phyloP scores from a whole-genome alignment of 1,284 basidiomycete genomes.

The Exobasidium cylindrosporum region DNA sequence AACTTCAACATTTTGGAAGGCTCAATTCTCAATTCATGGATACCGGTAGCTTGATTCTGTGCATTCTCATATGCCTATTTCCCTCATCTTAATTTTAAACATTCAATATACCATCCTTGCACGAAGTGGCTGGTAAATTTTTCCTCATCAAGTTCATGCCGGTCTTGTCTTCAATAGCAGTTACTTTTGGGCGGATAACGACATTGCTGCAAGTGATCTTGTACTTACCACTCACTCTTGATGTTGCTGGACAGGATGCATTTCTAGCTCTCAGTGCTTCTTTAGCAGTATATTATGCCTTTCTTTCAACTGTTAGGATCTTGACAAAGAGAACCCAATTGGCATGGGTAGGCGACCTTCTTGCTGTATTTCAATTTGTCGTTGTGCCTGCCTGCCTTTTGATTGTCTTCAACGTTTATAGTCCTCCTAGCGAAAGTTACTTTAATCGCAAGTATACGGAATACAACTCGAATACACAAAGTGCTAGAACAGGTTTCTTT shows the following conservation, averaged over 20 bases:
- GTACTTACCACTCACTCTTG: slow-evolving; percentile 51
- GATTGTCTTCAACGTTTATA: slow-evolving; percentile 49
- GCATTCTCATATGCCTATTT: too few relatives aligned
- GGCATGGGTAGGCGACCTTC: slow-evolving; percentile 35
- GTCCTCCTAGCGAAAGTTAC: slow-evolving; percentile 31
- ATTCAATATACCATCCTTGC: background rate
- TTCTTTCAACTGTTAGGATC: slow-evolving; percentile 43
- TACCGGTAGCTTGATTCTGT: too few relatives aligned
- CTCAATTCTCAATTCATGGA: too few relatives aligned
- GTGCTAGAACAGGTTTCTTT: background rate
- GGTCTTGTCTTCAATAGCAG: slow-evolving; percentile 23
- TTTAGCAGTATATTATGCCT: slow-evolving; percentile 48
- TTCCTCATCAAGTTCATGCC: slow-evolving; percentile 19
- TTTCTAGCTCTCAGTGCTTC: slow-evolving; percentile 52
- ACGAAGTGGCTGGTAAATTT: too few relatives aligned
- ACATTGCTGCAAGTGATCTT: slow-evolving; percentile 51
- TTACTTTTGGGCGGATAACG: slow-evolving; percentile 38
- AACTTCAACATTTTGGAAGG: background rate
- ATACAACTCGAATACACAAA: background rate
- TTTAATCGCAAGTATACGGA: slow-evolving; percentile 14
- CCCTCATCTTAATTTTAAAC: too few relatives aligned
- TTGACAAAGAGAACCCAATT: slow-evolving; percentile 32
- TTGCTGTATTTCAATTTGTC: slow-evolving; percentile 48
- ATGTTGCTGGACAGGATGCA: slow-evolving; percentile 50
- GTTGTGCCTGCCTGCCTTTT: slow-evolving; percentile 48